phyloP scores from a whole-genome alignment of 2,329 filamentous ascomycete species.

The Neonectria neomacrospora region DNA sequence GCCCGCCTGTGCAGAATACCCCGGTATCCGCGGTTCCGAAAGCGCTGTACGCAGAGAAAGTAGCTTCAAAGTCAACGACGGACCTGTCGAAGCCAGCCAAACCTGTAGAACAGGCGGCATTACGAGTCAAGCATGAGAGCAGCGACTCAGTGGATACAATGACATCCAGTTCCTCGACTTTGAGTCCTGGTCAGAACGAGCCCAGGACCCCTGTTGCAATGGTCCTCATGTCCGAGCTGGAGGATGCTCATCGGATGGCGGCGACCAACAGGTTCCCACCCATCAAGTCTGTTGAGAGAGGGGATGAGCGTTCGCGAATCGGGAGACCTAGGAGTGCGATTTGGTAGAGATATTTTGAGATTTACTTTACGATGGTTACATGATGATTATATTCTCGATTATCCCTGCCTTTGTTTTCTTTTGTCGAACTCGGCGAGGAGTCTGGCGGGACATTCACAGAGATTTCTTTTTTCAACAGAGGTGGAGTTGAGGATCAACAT shows the following conservation, averaged over 20 bases:
- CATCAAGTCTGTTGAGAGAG: conserved; percentile 31
- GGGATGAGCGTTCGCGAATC: background rate
- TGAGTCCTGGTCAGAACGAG: conserved; percentile 21
- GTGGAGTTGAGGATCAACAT: conserved; percentile 14
- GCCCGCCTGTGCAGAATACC: conserved; percentile 1
- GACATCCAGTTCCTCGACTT: conserved; percentile 5
- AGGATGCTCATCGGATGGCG: conserved; percentile 5
- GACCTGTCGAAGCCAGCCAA: conserved; percentile 1
- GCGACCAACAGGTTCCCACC: conserved; percentile 19
- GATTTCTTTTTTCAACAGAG: background rate
- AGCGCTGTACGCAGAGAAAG: conserved; percentile 8
- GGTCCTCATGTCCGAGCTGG: conserved; percentile 27
- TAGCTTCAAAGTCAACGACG: conserved; percentile 15
- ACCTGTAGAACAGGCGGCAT: background rate
- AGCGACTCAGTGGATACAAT: conserved; percentile 1
- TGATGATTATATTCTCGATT: background rate
- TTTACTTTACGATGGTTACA: background rate
- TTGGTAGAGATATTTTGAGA: conserved; percentile 24
- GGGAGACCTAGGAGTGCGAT: conserved; percentile 32
- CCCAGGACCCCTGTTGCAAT: conserved; percentile 40
- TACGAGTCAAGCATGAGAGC: conserved; percentile 1
- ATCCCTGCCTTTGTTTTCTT: background rate
- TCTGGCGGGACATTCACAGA: background rate
- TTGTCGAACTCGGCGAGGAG: conserved; percentile 10
- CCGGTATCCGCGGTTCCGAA: conserved; percentile 14